These are phyloP conservation scores for Syzygium jambos DNA, from an alignment of 345 rosid species.

Conservation along the genomic window DNA sequence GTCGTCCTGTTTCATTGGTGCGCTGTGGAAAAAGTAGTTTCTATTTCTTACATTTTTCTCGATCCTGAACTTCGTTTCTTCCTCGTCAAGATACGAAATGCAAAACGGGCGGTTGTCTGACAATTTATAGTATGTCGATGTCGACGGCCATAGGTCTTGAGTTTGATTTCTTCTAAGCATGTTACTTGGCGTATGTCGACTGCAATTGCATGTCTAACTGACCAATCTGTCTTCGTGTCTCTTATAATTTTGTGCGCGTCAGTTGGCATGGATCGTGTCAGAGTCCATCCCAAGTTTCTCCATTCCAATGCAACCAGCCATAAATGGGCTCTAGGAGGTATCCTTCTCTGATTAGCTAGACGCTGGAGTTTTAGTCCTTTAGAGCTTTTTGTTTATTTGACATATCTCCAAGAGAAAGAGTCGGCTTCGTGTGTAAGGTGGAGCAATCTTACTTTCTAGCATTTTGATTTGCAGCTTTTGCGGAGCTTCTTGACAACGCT, in stretches of 20 bases:
- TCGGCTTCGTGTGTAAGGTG: neutral
- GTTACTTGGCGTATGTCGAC: neutral
- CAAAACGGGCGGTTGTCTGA: neutral
- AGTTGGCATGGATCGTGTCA: conserved; percentile 79
- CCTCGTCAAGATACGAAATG: neutral
- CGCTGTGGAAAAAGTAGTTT: neutral
- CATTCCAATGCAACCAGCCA: conserved; percentile 99
- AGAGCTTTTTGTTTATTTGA: neutral
- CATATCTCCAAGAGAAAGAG: too few species aligned
- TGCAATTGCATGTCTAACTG: neutral
- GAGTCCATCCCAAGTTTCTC: conserved; percentile 91
- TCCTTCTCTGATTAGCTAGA: neutral
- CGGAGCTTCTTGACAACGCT: conserved; percentile 86
- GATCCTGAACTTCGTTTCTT: neutral
- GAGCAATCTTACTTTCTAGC: neutral
- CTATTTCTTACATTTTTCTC: neutral
- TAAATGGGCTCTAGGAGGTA: conserved; percentile 99
- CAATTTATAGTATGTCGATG: neutral
- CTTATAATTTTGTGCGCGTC: neutral
- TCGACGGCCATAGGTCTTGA: neutral
- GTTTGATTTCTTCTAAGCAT: neutral
- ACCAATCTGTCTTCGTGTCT: neutral
- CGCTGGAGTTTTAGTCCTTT: neutral
- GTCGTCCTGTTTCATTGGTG: neutral
- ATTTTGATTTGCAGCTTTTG: conserved; percentile 52